These are phyloP conservation scores for Chimonanthus praecox DNA, from an alignment of 164 flowering plant genomes.

Conservation along the genomic window DNA sequence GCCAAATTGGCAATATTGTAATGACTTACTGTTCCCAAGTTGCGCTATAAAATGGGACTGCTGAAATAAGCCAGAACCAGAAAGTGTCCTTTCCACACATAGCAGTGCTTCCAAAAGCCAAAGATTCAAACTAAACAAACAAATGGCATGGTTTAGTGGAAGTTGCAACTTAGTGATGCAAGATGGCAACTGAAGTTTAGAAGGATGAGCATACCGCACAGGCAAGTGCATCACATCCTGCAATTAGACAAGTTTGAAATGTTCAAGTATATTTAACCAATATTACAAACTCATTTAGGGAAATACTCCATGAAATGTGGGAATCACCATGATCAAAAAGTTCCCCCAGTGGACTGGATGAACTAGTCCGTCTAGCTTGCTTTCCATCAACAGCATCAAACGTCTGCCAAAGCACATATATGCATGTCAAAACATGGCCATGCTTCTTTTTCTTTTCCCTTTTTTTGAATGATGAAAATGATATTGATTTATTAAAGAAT, in stretches of 20 bases:
- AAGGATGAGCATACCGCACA: conserved; percentile 64
- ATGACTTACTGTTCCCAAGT: conserved; percentile 97
- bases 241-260: conserved; percentile 15
- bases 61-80: conserved; percentile 93
- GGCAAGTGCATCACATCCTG: conserved; percentile 99
- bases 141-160: conserved; percentile 4
- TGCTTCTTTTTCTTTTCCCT: no score
- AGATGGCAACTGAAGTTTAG: conserved; percentile 6
- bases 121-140: conserved; percentile 58
- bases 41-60: conserved; percentile 84
- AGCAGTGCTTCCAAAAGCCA: conserved; percentile 96
- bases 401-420: conserved; percentile 38
- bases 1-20: background rate
- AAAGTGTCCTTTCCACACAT: conserved; percentile 83
- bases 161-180: background rate
- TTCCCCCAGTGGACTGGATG: conserved; percentile 98
- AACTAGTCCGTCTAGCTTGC: conserved; percentile 97
- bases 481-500: no score
- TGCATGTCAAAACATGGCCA: background rate
- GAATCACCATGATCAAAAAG: conserved; percentile 92
- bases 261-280: background rate
- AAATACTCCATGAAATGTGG: conserved; percentile 3
- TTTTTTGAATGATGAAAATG: no score
- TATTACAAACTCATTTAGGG: background rate
- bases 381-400: conserved; percentile 99